Evolutionary conservation across 495 filamentous ascomycete genomes (phyloP), one percentile per base, ranked within the genome.

Genomic region (Parathielavia hyrcaniae): DNA sequence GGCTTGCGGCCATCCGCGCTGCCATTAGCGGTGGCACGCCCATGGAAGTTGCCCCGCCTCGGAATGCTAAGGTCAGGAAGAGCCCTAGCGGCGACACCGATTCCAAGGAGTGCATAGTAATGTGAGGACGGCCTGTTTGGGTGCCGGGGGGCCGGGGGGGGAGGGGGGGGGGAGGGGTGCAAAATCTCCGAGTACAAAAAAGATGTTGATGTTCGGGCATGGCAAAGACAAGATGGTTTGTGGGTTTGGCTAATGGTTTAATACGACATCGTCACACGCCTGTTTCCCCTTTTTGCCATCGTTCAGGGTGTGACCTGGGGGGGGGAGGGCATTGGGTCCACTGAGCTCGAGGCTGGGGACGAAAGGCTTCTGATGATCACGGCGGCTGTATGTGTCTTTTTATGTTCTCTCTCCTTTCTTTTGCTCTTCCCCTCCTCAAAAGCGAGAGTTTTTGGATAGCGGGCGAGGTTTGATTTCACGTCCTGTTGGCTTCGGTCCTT

Each of bases 1-100:
- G 93, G 5, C 78, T 99, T 26, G 86, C 87, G 36, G 86, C 89
- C 10, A 97, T 99, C 59, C 82, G 84, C 20, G 87, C 87, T 1
- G 93, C 95, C 14, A 87, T 89, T 14, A 86, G 86, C 40, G 93
- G 92, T 8, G 82, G 81, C 11, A 78, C 73, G 26, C 78, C 81
- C 5, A 76, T 78, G 75, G 77, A 79, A 38, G 75, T 79, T 12
- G 77, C 71, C 22, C 70, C 71, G 11, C 59, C 78, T 12, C 74
- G 75, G 53, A 77, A 71, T 64, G 72, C 64, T 32, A 81, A 79
- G 63, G 75, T 78, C 62, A 77, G 71, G 66, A 82, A 82, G 62
- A 64, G 55, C n/a, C 61, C 3, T 6, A 6, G 55, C 36, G 68
- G 69, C 41, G 67, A 72, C 11, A 72, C 75, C 46, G 73, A 81